Percentiles rank a stretch among this genome's conserved stretches.
These are phyloP conservation scores for Fagopyrum homotropicum DNA, from an alignment of 148 eudicot species.

Conservation along the genomic window DNA sequence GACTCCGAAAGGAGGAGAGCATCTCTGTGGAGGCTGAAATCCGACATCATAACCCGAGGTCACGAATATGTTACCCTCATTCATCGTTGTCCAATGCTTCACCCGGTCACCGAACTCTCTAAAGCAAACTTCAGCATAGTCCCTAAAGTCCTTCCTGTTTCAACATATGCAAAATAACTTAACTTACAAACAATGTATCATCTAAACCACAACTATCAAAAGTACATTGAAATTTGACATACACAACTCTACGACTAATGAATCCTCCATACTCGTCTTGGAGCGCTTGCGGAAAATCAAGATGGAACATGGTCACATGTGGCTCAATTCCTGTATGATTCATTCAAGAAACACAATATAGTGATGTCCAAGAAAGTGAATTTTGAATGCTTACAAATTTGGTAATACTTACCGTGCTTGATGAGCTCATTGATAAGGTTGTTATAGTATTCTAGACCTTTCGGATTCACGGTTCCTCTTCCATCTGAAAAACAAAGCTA, in stretches of 20 bases:
- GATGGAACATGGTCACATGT: conserved; percentile 55
- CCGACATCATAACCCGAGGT: conserved; percentile 35
- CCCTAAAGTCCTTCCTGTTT: conserved; percentile 52
- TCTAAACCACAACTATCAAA: too few species aligned
- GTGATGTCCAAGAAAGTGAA: neutral
- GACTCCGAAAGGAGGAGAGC: conserved; percentile 28
- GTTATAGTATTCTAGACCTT: conserved; percentile 42
- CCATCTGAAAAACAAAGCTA: conserved; percentile 26
- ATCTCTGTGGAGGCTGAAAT: conserved; percentile 29
- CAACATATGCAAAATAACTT: too few species aligned
- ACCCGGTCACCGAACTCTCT: conserved; percentile 60
- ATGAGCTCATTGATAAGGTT: conserved; percentile 40
- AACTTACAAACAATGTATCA: too few species aligned
- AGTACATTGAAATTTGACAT: neutral
- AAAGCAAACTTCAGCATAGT: conserved; percentile 66
- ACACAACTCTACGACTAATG: conserved; percentile 41
- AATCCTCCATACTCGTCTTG: conserved; percentile 77
- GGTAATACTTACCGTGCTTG: conserved; percentile 16
- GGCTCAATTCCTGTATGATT: conserved; percentile 54
- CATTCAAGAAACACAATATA: neutral
- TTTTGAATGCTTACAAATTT: too few species aligned
- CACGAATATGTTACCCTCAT: conserved; percentile 42
- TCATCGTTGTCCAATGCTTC: conserved; percentile 47
- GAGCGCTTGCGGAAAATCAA: conserved; percentile 53
- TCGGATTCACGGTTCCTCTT: conserved; percentile 31